phyloP scores from a whole-genome alignment of 2,329 filamentous ascomycete species.

The Aureobasidium namibiae region DNA sequence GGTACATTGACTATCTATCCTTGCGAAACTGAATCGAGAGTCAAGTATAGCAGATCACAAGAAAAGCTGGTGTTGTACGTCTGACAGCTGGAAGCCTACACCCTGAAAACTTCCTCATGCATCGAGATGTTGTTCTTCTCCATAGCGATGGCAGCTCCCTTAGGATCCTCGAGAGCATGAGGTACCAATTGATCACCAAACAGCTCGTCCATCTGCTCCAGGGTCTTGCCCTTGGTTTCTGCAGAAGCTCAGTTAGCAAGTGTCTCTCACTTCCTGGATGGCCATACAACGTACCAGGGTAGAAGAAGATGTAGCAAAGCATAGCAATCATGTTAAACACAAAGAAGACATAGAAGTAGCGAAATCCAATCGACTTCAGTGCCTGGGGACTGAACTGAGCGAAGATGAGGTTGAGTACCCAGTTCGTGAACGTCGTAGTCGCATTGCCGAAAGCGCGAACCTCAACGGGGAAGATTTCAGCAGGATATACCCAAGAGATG shows the following conservation, averaged over 20 bases:
- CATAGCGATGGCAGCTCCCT: conserved; percentile 19
- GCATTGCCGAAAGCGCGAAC: conserved; percentile 17
- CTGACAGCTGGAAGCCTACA: not conserved
- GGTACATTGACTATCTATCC: too few species aligned
- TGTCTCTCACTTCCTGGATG: not conserved
- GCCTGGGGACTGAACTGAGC: conserved; percentile 39
- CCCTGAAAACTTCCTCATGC: not conserved
- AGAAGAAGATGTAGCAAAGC: conserved; percentile 18
- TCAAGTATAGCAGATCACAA: too few species aligned
- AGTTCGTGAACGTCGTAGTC: conserved; percentile 39
- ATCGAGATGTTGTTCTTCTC: conserved; percentile 4
- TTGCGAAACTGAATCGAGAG: too few species aligned
- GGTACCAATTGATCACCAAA: conserved; percentile 28
- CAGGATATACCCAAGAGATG: conserved; percentile 41
- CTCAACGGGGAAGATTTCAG: conserved; percentile 37
- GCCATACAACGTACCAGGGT: conserved; percentile 5
- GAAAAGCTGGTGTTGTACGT: too few species aligned
- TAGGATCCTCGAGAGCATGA: conserved; percentile 29
- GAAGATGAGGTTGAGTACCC: conserved; percentile 40
- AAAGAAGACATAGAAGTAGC: conserved; percentile 44
- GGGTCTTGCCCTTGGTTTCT: conserved; percentile 18
- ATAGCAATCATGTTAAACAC: conserved; percentile 41
- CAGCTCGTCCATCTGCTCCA: conserved; percentile 18
- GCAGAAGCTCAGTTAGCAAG: not conserved
- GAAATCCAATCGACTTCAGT: conserved; percentile 35